Evolutionary conservation across 192 early-diverging fungal genomes (phyloP).

Genomic region (Gaertneriomyces semiglobifer): DNA sequence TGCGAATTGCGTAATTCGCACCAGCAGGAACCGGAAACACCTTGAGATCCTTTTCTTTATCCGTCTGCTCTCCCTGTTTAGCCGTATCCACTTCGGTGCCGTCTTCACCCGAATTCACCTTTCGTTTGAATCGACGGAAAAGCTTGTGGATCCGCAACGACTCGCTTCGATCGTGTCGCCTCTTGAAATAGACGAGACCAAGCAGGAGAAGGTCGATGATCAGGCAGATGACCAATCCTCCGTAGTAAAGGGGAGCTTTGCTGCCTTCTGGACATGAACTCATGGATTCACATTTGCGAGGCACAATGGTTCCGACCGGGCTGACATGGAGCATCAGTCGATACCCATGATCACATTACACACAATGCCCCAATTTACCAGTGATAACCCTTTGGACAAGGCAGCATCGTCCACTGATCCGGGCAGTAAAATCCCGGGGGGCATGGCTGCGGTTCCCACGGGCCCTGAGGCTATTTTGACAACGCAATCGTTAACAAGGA

Average conservation of each 20-base stretch:
- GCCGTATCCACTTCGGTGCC: not conserved
- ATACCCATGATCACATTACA: not conserved
- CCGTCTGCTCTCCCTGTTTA: not conserved
- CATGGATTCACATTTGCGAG: not conserved
- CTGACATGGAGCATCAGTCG: not conserved
- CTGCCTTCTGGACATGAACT: conserved; percentile 6
- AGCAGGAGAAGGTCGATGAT: conserved; percentile 15
- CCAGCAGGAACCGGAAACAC: conserved; percentile 3
- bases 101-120: not conserved
- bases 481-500: not conserved
- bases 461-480: conserved; percentile 31
- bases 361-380: not conserved
- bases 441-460: conserved; percentile 42
- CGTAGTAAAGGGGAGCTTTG: conserved; percentile 12
- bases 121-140: not conserved
- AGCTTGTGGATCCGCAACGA: not conserved
- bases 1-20: not conserved
- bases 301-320: conserved; percentile 15
- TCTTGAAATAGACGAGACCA: not conserved
- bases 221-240: conserved; percentile 7
- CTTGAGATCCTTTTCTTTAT: not conserved
- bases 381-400: conserved; percentile 5
- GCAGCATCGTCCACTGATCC: conserved; percentile 19
- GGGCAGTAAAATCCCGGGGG: conserved; percentile 42
- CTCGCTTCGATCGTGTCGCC: not conserved